Percentiles rank a stretch among this genome's conserved stretches.
These are phyloP conservation scores for Annulohypoxylon truncatum DNA, from an alignment of 2,329 filamentous ascomycete genomes.

Conservation along the genomic window DNA sequence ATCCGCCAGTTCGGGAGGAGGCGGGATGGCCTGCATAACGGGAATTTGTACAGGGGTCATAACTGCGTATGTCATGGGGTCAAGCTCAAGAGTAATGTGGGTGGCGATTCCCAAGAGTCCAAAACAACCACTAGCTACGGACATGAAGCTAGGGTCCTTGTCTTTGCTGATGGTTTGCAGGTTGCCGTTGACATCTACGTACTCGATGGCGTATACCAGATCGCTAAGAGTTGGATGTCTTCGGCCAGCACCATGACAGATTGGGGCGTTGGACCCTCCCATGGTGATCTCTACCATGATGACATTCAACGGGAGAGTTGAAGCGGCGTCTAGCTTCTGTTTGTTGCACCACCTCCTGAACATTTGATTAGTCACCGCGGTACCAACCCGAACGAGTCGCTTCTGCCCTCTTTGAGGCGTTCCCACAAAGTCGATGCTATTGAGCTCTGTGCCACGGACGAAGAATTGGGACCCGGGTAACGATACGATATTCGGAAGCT, in stretches of 20 bases:
- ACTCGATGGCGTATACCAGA: constrained; percentile 59
- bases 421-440: constrained; percentile 53
- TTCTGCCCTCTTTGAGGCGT: constrained; percentile 46
- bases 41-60: constrained; percentile 58
- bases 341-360: constrained; percentile 58
- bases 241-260: constrained; percentile 61
- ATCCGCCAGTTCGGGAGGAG: constrained; percentile 44
- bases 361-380: constrained; percentile 59
- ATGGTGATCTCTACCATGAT: constrained; percentile 62
- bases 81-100: constrained; percentile 60
- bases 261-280: constrained; percentile 58
- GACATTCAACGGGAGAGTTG: constrained; percentile 58
- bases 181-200: constrained; percentile 59
- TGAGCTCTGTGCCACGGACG: constrained; percentile 52
- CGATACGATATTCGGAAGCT: constrained; percentile 53
- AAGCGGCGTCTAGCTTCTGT: constrained; percentile 49
- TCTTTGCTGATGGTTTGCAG: constrained; percentile 52
- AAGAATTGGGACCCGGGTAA: constrained; percentile 42
- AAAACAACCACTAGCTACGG: constrained; percentile 58
- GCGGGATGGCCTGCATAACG: constrained; percentile 57
- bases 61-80: constrained; percentile 60
- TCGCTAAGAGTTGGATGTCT: constrained; percentile 58
- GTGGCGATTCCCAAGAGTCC: constrained; percentile 62
- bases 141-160: constrained; percentile 52
- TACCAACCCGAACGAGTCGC: constrained; percentile 56